Conservation (phyloP, 108 stramenopile species). For the Cylindrotheca fusiformis region DNA sequence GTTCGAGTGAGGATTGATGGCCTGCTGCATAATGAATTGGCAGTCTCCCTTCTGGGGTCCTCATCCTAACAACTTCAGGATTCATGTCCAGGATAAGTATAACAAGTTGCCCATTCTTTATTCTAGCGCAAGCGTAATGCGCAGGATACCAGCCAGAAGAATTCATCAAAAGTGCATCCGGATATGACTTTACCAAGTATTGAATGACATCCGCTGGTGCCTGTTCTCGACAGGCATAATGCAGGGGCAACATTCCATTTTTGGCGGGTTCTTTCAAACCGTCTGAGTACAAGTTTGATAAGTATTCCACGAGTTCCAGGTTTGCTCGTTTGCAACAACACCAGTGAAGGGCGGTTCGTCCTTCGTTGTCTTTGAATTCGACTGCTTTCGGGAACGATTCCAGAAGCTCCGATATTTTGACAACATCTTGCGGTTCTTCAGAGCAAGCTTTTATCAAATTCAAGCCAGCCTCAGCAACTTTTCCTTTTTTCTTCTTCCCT, state of each 20-base stretch:
- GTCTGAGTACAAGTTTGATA: background rate
- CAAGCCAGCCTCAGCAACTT: background rate
- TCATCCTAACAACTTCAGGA: background rate
- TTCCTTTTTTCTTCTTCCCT: background rate
- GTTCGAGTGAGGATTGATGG: background rate
- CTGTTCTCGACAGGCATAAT: slow-evolving; percentile 72
- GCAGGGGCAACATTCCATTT: slow-evolving; percentile 63
- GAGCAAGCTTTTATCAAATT: slow-evolving; percentile 3
- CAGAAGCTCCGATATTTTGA: background rate
- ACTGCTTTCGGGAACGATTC: background rate
- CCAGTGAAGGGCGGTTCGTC: slow-evolving; percentile 4
- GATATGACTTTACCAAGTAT: slow-evolving; percentile 45
- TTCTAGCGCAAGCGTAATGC: slow-evolving; percentile 11
- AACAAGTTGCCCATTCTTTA: background rate
- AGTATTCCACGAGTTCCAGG: background rate
- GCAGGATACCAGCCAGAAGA: slow-evolving; percentile 28
- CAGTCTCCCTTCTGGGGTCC: background rate
- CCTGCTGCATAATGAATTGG: background rate
- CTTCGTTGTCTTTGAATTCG: slow-evolving; percentile 1
- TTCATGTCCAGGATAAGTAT: background rate
- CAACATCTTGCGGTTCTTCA: background rate
- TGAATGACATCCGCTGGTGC: slow-evolving; percentile 48
- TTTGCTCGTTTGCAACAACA: slow-evolving; percentile 2
- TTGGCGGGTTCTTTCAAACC: slow-evolving; percentile 4
- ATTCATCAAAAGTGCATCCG: slow-evolving; percentile 32